phyloP scores from a whole-genome alignment of 176 grass and related monocot genomes.

The Panicum miliaceum region DNA sequence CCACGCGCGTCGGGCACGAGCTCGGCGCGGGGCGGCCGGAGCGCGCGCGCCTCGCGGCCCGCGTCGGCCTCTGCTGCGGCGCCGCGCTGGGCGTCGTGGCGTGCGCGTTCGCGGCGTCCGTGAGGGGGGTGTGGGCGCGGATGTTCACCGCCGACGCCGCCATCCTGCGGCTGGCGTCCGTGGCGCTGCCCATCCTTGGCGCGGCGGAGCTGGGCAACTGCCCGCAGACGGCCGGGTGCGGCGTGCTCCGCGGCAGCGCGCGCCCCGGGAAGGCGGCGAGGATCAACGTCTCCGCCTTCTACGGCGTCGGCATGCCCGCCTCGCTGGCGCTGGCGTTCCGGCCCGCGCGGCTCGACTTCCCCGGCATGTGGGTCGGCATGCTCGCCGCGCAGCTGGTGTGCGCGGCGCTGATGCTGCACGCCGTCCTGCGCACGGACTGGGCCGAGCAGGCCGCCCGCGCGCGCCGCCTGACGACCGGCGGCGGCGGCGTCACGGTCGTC shows the following conservation, averaged over 20 bases:
- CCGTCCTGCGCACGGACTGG: conserved; percentile 68
- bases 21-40: conserved; percentile 71
- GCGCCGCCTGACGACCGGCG: conserved; percentile 43
- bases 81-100: conserved; percentile 59
- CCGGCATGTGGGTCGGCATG: conserved; percentile 81
- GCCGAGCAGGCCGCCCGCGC: conserved; percentile 53
- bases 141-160: conserved; percentile 69
- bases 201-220: conserved; percentile 88
- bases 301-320: conserved; percentile 84
- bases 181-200: conserved; percentile 77
- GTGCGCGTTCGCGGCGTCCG: conserved; percentile 52
- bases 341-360: conserved; percentile 63
- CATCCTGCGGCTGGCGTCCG: conserved; percentile 56
- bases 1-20: conserved; percentile 80
- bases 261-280: conserved; percentile 57
- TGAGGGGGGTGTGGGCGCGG: conserved; percentile 64
- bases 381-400: conserved; percentile 79
- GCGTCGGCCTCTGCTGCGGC: conserved; percentile 54
- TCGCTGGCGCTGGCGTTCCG: conserved; percentile 67
- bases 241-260: conserved; percentile 83
- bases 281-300: conserved; percentile 73
- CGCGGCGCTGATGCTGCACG: conserved; percentile 66
- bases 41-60: conserved; percentile 58
- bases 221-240: conserved; percentile 82
- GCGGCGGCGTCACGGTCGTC: background rate